Evolutionary conservation across 2,329 filamentous ascomycete species (phyloP).

Genomic region (Hortaea sp.): DNA sequence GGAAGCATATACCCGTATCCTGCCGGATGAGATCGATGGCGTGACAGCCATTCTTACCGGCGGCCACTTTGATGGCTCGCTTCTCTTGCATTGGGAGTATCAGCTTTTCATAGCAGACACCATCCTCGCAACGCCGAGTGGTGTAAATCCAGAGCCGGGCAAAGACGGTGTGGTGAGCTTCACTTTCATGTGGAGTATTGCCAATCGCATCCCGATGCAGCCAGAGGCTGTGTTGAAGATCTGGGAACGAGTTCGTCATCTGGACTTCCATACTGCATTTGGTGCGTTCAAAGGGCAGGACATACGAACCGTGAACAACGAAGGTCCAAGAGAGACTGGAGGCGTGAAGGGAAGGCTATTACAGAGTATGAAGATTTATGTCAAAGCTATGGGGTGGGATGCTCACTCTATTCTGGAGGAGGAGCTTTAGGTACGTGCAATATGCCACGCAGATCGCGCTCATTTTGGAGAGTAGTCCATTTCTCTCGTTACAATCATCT

Average conservation of each 20-base stretch:
- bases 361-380: constrained; percentile 65
- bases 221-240: constrained; percentile 54
- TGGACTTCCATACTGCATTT: constrained; percentile 54
- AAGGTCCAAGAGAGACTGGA: constrained; percentile 8
- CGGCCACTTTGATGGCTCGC: constrained; percentile 67
- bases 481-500: too few species aligned
- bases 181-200: constrained; percentile 65
- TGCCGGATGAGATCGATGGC: constrained; percentile 26
- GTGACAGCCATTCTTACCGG: constrained; percentile 57
- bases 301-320: constrained; percentile 36
- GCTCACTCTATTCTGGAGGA: constrained; percentile 3
- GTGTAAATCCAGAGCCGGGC: constrained; percentile 9
- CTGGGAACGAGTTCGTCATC: constrained; percentile 52
- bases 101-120: constrained; percentile 63
- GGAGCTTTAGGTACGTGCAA: too few species aligned
- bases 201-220: constrained; percentile 59
- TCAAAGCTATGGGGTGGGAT: constrained; percentile 26
- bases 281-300: constrained; percentile 56
- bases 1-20: constrained; percentile 20
- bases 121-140: constrained; percentile 53
- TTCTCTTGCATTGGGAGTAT: constrained; percentile 51
- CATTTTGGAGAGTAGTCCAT: too few species aligned
- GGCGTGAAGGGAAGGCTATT: constrained; percentile 49
- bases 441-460: too few species aligned
- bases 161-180: constrained; percentile 39